phyloP scores from a whole-genome alignment of 805 yeast species.

The Hanseniaspora lachancei region DNA sequence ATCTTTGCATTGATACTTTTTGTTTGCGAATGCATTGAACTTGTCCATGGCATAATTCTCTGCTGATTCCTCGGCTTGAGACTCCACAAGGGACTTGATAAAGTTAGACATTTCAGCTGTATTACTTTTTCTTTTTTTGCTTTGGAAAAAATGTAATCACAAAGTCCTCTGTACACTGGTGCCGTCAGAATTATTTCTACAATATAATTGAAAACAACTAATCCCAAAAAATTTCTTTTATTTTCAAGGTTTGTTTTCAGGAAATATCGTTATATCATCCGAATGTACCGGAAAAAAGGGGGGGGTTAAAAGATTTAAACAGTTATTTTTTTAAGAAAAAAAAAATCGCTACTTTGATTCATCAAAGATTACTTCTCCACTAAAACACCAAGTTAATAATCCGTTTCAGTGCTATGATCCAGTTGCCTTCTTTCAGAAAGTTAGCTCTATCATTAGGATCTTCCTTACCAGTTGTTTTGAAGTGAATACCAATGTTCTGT shows the following conservation, averaged over 20 bases:
- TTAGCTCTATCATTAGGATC: constrained; percentile 37
- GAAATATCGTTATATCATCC: too few species aligned
- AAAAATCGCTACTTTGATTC: not conserved
- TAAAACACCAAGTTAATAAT: constrained; percentile 40
- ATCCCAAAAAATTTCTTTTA: too few species aligned
- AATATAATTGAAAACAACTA: too few species aligned
- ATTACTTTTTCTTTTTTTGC: not conserved
- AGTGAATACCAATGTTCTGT: constrained; percentile 60
- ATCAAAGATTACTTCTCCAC: not conserved
- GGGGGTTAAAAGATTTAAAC: not conserved
- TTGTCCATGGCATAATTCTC: constrained; percentile 9
- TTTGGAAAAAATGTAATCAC: not conserved
- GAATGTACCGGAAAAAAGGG: not conserved
- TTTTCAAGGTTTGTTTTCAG: too few species aligned
- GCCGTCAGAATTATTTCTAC: too few species aligned
- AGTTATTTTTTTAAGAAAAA: not conserved
- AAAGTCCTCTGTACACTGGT: too few species aligned
- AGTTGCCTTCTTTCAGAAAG: constrained; percentile 65
- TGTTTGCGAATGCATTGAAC: constrained; percentile 4
- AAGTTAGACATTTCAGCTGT: not conserved
- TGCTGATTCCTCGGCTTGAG: not conserved
- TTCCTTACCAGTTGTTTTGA: constrained; percentile 32
- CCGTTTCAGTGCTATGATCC: constrained; percentile 67
- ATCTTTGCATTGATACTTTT: constrained; percentile 26
- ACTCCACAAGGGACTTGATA: not conserved